Conservation (phyloP, 148 eudicot genomes). For the Nepenthes gracilis region DNA sequence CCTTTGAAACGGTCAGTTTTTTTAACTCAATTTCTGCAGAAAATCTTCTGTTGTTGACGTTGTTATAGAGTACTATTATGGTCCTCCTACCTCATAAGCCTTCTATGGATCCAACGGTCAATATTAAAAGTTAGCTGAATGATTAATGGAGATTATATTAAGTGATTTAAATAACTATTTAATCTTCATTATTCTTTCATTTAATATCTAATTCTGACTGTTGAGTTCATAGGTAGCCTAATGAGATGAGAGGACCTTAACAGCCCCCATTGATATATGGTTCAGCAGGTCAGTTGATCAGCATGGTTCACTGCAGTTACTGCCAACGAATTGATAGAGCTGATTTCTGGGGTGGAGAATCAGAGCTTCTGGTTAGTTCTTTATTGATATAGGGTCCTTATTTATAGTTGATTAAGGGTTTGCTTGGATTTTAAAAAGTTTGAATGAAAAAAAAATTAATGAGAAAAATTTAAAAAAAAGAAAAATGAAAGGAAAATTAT, state of each 20-base stretch:
- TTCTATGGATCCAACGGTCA: too few species aligned
- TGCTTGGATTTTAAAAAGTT: neutral
- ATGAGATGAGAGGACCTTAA: too few species aligned
- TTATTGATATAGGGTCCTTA: neutral
- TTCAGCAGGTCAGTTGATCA: neutral
- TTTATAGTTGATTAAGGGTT: neutral
- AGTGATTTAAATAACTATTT: too few species aligned
- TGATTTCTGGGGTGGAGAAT: slow-evolving; percentile 99
- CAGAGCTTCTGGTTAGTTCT: slow-evolving; percentile 85
- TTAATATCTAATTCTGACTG: too few species aligned
- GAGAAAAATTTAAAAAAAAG: neutral
- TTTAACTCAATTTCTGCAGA: neutral
- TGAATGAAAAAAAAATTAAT: neutral
- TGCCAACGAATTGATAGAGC: slow-evolving; percentile 81
- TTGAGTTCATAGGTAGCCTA: too few species aligned
- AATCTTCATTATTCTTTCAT: too few species aligned
- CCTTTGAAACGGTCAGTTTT: slow-evolving; percentile 59
- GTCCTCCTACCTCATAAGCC: too few species aligned
- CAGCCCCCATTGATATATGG: neutral
- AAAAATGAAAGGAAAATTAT: too few species aligned
- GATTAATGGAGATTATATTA: too few species aligned
- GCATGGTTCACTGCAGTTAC: slow-evolving; percentile 27
- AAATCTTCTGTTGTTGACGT: neutral
- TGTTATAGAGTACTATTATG: neutral
- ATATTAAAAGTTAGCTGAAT: too few species aligned